Evolutionary conservation across 2,329 filamentous ascomycete species (phyloP).

Genomic region (Fusarium sp.): DNA sequence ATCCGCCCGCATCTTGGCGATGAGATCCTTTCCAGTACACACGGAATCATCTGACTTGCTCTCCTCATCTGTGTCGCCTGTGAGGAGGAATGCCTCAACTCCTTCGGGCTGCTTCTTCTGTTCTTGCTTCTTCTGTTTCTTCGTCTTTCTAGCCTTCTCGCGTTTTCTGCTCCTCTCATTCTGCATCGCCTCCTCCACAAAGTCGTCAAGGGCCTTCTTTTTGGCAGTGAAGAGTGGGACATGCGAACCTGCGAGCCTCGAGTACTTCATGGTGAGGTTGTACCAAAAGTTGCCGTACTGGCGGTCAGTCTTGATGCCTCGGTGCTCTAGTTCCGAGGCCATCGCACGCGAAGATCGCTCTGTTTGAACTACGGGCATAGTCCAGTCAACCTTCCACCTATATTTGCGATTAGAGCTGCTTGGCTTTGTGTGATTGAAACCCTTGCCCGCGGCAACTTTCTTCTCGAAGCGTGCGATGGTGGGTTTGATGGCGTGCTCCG

Average conservation of each 20-base stretch:
- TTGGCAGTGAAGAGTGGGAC: constrained; percentile 47
- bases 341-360: constrained; percentile 25
- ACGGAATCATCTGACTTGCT: constrained; percentile 32
- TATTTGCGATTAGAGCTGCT: constrained; percentile 17
- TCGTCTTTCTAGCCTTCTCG: background rate
- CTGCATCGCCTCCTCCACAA: constrained; percentile 41
- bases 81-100: constrained; percentile 39
- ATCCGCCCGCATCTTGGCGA: constrained; percentile 33
- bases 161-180: constrained; percentile 15
- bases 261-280: constrained; percentile 44
- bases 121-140: constrained; percentile 13
- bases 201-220: constrained; percentile 42
- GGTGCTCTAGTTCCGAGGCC: constrained; percentile 33
- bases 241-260: constrained; percentile 31
- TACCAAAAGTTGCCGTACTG: constrained; percentile 47
- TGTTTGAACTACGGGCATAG: constrained; percentile 8
- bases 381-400: constrained; percentile 38
- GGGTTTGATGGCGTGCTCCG: constrained; percentile 46
- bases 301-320: constrained; percentile 28
- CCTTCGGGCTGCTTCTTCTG: constrained; percentile 23
- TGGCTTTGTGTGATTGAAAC: constrained; percentile 8
- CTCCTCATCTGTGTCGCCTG: constrained; percentile 40
- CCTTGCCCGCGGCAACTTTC: constrained; percentile 35
- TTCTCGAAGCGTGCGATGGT: constrained; percentile 39
- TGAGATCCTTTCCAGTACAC: constrained; percentile 23